phyloP scores from a whole-genome alignment of 2,329 filamentous ascomycete genomes.

The Ambrosiella xylebori region DNA sequence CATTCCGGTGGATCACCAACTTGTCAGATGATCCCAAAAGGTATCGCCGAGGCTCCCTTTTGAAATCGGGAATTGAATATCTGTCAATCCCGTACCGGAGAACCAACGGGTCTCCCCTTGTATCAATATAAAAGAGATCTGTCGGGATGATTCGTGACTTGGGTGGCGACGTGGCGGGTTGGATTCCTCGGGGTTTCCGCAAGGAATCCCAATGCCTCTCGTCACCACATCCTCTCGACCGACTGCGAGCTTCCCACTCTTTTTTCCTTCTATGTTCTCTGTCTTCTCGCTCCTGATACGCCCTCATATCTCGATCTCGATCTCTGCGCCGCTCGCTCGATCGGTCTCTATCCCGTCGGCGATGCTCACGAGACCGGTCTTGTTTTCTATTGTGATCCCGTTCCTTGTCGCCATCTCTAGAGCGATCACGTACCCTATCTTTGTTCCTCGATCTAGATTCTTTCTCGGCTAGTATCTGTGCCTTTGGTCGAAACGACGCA shows the following conservation, averaged over 20 bases:
- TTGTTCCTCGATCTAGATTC: neutral
- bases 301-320: neutral
- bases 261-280: neutral
- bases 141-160: neutral
- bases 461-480: neutral
- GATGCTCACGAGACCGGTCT: no score
- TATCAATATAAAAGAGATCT: slow-evolving; percentile 46
- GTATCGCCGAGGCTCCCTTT: slow-evolving; percentile 47
- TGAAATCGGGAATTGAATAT: slow-evolving; percentile 54
- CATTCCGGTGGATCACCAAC: slow-evolving; percentile 49
- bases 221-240: no score
- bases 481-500: slow-evolving; percentile 43
- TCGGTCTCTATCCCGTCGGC: neutral
- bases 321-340: neutral
- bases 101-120: slow-evolving; percentile 60
- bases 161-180: neutral
- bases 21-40: slow-evolving; percentile 48
- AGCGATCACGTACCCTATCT: neutral
- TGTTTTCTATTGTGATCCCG: no score
- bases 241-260: neutral
- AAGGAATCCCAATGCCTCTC: no score
- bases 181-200: no score
- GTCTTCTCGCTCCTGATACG: neutral
- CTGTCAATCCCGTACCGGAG: slow-evolving; percentile 52
- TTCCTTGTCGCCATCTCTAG: no score